Conservation (phyloP, 2,329 filamentous ascomycete species). For the Mycosphaerella arachidis region DNA sequence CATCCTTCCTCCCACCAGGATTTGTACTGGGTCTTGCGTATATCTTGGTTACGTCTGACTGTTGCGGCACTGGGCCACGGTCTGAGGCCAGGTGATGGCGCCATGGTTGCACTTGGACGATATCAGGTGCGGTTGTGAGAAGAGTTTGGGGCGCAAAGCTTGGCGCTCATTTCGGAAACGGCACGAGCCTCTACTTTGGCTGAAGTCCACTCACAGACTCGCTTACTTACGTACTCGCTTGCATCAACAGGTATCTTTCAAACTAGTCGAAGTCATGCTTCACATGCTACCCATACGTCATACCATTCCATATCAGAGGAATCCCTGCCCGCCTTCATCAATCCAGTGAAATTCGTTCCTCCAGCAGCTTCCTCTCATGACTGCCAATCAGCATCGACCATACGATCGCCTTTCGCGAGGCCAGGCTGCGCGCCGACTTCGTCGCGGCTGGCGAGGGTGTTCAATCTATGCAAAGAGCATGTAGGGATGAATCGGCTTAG, state of each 20-base stretch:
- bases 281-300: neutral
- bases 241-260: too few relatives aligned
- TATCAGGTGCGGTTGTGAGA: too few relatives aligned
- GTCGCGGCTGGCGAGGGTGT: slow-evolving; percentile 2
- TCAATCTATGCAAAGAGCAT: slow-evolving; percentile 7
- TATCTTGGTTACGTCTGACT: too few relatives aligned
- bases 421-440: too few relatives aligned
- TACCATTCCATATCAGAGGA: neutral
- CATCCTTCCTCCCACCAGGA: too few relatives aligned
- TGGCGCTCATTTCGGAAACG: too few relatives aligned
- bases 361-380: neutral
- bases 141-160: too few relatives aligned
- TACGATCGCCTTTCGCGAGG: too few relatives aligned
- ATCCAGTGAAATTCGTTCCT: neutral
- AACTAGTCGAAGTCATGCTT: neutral
- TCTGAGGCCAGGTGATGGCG: too few relatives aligned
- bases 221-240: neutral
- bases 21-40: too few relatives aligned
- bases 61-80: too few relatives aligned
- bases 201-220: neutral
- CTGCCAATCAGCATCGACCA: neutral
- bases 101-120: too few relatives aligned
- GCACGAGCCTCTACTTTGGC: neutral
- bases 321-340: neutral
- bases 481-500: neutral